Evolutionary conservation across 441 rosid genomes (phyloP).

Genomic region (Syzygium syzygioides): DNA sequence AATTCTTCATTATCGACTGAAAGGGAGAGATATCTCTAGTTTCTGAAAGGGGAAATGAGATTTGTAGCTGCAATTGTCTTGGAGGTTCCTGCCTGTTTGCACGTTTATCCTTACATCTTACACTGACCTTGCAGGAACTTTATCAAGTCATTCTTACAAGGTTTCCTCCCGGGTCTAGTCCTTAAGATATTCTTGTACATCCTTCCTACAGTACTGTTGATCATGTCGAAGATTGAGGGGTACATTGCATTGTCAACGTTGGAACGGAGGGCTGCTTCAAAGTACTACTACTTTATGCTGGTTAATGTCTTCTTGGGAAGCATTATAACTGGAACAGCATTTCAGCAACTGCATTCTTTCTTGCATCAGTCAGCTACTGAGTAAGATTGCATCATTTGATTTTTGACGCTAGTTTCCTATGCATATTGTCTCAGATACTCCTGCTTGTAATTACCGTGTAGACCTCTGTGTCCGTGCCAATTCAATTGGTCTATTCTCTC

Average conservation of each 20-base stretch:
- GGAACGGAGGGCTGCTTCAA: constrained; percentile 81
- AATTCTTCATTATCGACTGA: not conserved
- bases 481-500: not conserved
- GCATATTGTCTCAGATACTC: not conserved
- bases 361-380: constrained; percentile 84
- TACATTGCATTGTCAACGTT: constrained; percentile 65
- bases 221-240: constrained; percentile 94
- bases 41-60: not conserved
- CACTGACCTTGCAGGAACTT: constrained; percentile 49
- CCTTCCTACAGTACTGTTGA: constrained; percentile 62
- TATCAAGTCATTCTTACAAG: constrained; percentile 93
- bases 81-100: not conserved
- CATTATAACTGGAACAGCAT: constrained; percentile 86
- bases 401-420: not conserved
- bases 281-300: constrained; percentile 91
- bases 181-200: constrained; percentile 76
- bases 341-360: constrained; percentile 80
- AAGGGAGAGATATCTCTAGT: not conserved
- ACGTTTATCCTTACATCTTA: not conserved
- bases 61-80: not conserved
- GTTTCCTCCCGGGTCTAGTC: constrained; percentile 94
- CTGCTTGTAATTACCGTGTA: not conserved
- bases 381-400: constrained; percentile 28
- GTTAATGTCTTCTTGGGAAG: constrained; percentile 98
- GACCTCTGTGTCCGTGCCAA: not conserved